phyloP scores from a whole-genome alignment of 306 rosid genomes.

The Mimosa bimucronata region DNA sequence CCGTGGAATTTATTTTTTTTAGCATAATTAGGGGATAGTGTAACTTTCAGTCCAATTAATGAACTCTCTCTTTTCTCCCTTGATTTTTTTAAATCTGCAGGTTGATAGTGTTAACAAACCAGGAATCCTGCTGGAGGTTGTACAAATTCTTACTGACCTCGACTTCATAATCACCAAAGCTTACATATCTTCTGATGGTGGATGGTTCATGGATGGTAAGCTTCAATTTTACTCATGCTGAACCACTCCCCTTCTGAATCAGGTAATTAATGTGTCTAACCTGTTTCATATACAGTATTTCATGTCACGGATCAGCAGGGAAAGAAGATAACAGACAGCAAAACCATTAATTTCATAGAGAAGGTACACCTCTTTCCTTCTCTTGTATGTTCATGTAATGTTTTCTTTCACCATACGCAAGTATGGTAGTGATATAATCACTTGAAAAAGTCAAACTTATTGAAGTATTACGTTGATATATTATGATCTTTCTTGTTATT shows the following conservation, averaged over 20 bases:
- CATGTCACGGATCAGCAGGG: slow-evolving; percentile 93
- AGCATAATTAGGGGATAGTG: too few species aligned
- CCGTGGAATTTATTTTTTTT: too few species aligned
- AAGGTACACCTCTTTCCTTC: slow-evolving; percentile 56
- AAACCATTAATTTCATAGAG: slow-evolving; percentile 69
- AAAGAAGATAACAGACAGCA: slow-evolving; percentile 69
- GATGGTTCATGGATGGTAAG: slow-evolving; percentile 95
- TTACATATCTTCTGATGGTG: slow-evolving; percentile 83
- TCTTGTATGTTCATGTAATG: slow-evolving; percentile 8
- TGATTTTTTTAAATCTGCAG: slow-evolving; percentile 35
- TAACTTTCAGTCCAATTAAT: slow-evolving; percentile 6
- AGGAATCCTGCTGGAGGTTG: slow-evolving; percentile 84
- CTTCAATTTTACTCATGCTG: neutral
- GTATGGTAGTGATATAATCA: slow-evolving; percentile 5
- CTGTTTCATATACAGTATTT: slow-evolving; percentile 57
- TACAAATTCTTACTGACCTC: slow-evolving; percentile 76
- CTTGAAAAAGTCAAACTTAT: neutral
- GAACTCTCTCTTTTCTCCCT: too few species aligned
- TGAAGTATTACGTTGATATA: neutral
- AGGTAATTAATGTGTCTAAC: slow-evolving; percentile 35
- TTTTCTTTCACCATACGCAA: slow-evolving; percentile 6
- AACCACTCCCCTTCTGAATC: slow-evolving; percentile 5
- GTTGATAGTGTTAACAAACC: slow-evolving; percentile 83
- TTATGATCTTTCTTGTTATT: neutral
- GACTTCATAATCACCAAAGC: slow-evolving; percentile 84